Conservation (phyloP, 331 rosid species). For the Malus hybrid region DNA sequence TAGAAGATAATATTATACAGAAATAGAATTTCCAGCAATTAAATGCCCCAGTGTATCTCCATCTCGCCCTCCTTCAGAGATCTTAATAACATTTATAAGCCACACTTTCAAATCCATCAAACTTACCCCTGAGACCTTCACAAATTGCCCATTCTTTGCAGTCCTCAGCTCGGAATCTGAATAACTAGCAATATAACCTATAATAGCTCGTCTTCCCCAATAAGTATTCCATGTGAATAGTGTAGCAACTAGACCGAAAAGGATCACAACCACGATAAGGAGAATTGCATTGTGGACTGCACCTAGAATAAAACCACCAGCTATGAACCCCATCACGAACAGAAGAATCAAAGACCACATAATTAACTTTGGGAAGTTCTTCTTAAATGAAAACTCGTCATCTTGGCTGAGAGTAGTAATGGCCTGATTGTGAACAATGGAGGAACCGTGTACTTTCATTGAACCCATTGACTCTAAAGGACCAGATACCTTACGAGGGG, state of each 20-base stretch:
- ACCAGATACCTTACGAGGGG: slow-evolving; percentile 85
- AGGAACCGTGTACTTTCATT: slow-evolving; percentile 48
- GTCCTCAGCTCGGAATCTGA: slow-evolving; percentile 93
- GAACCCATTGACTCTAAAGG: slow-evolving; percentile 78
- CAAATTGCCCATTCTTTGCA: slow-evolving; percentile 93
- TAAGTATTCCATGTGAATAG: slow-evolving; percentile 88
- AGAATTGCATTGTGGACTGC: slow-evolving; percentile 92
- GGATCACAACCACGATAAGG: slow-evolving; percentile 71
- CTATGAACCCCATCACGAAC: slow-evolving; percentile 93
- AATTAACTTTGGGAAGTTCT: slow-evolving; percentile 83
- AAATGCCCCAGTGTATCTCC: background rate
- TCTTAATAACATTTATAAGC: background rate
- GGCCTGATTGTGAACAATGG: slow-evolving; percentile 63
- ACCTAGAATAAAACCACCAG: slow-evolving; percentile 95
- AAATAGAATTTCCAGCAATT: background rate
- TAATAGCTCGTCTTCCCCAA: slow-evolving; percentile 77
- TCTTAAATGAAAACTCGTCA: slow-evolving; percentile 67
- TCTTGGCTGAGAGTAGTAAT: slow-evolving; percentile 74
- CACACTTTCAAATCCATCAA: background rate
- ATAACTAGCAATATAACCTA: slow-evolving; percentile 64
- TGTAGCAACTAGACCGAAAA: slow-evolving; percentile 63
- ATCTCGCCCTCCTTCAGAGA: background rate
- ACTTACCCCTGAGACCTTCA: slow-evolving; percentile 98
- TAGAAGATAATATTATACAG: background rate
- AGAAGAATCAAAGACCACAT: slow-evolving; percentile 90